phyloP scores from a whole-genome alignment of 2,329 filamentous ascomycete genomes.

The Apiospora arundinis region DNA sequence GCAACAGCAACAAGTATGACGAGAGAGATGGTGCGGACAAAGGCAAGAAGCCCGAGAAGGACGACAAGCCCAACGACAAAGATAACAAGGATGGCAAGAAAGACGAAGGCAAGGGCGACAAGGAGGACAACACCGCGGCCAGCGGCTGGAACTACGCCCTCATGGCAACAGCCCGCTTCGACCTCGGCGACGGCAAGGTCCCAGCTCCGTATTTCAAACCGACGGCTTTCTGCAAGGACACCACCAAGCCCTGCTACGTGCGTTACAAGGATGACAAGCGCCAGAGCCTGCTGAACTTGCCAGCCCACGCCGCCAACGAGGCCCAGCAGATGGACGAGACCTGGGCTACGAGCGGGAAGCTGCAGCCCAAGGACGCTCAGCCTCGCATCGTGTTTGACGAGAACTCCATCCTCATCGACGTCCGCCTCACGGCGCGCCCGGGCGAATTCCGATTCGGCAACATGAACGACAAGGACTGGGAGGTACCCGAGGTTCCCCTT shows the following conservation, averaged over 20 bases:
- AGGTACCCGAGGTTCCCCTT: constrained; percentile 15
- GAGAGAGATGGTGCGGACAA: no score
- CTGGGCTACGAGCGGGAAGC: constrained; percentile 5
- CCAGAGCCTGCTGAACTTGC: constrained; percentile 16
- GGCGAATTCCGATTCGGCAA: background rate
- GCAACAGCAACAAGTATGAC: background rate
- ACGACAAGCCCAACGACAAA: background rate
- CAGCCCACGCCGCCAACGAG: constrained; percentile 4
- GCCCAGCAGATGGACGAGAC: background rate
- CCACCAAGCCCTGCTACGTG: constrained; percentile 21
- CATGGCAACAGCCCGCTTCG: constrained; percentile 19
- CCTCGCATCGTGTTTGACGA: constrained; percentile 15
- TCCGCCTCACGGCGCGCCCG: constrained; percentile 21
- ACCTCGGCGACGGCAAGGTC: constrained; percentile 7
- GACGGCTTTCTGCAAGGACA: constrained; percentile 13
- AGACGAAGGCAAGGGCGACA: background rate
- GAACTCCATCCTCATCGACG: constrained; percentile 13
- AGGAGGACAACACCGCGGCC: background rate
- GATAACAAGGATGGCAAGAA: background rate
- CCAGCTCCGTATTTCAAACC: constrained; percentile 15
- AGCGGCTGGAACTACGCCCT: constrained; percentile 20
- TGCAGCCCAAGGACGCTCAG: constrained; percentile 2
- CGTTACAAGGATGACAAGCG: constrained; percentile 1
- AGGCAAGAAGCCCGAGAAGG: background rate
- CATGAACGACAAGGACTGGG: constrained; percentile 20